Evolutionary conservation across 768 basidiomycete genomes (phyloP).

Genomic region (Russula virescens): DNA sequence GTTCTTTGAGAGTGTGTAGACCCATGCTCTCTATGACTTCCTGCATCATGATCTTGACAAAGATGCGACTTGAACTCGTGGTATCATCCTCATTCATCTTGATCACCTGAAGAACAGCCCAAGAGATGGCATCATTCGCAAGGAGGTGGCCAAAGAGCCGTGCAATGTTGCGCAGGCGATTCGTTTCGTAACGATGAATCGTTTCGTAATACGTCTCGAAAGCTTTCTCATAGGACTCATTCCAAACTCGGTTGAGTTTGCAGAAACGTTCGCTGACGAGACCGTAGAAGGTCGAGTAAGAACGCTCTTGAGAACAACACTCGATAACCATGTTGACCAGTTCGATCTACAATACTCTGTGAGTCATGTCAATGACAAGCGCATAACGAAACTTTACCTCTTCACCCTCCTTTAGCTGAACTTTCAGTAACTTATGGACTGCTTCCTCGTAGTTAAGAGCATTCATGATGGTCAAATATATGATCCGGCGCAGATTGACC

Average conservation of each 20-base stretch:
- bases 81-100: conserved; percentile 98
- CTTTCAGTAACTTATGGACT: conserved; percentile 93
- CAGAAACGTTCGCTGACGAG: conserved; percentile 94
- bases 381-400: conserved; percentile 53
- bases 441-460: conserved; percentile 98
- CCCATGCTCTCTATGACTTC: conserved; percentile 97
- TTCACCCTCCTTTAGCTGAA: conserved; percentile 86
- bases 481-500: conserved; percentile 87
- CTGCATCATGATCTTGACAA: conserved; percentile 92
- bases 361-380: background rate
- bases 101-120: conserved; percentile 77
- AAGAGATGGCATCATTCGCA: conserved; percentile 81
- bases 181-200: conserved; percentile 98
- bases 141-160: conserved; percentile 94
- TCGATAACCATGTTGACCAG: conserved; percentile 98
- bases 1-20: conserved; percentile 73
- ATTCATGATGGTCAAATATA: conserved; percentile 99
- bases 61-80: conserved; percentile 92
- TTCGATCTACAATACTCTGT: conserved; percentile 61
- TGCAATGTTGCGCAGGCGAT: conserved; percentile 93
- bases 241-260: conserved; percentile 94
- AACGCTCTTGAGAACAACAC: conserved; percentile 99
- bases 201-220: conserved; percentile 91
- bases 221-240: conserved; percentile 79
- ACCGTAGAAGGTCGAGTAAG: conserved; percentile 96